Base-by-base conservation (phyloP, 2,329 filamentous ascomycete species). In the Paecilomyces dactylethromorphus region DNA sequence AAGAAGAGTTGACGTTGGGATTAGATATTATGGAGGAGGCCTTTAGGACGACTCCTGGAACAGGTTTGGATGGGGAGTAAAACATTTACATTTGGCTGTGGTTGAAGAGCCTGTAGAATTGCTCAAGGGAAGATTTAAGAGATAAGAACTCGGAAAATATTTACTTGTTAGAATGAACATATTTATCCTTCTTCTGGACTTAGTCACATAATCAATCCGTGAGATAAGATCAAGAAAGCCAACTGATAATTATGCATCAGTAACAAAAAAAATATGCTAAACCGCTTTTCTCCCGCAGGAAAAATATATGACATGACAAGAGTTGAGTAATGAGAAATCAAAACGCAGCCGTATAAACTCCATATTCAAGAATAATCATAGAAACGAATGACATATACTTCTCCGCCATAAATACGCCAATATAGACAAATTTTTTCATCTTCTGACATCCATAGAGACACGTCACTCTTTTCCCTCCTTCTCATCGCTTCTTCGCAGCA, bases 11-110 rank as follows among this genome's bases (percentile, higher is more conserved):
- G 45, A 68, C 78, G 18, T 69, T 75, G 31, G 83, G 81, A 0
- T 63, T 86, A 59, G 66, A 60, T 1, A 79, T 86, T 32, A 74
- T 86, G 59, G 83, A 86, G 64, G 24, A 51, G 18, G 49, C 49
- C 4, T 51, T 24, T 22, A 26, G 12, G 49, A 51, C 7, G 18
- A 51, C n/a, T 12, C n/a, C 49, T 51, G 49, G 24, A 6, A 70
- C 79, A 63, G 82, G 82, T 1, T 79, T 86, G 49, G 49, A 51
- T 10, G 49, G 49, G 49, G 24, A 51, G 24, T 51, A 24, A 18
- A 29, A 29, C 5, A 5, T 13, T 51, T 18, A 39, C 5, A 4
- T 13, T 39, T 13, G 3, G 8, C 5, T 39, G 3, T 13, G 33
- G 13, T 5, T 39, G 11, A n/a, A n/a, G 13, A 39, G 1, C 13